These are phyloP conservation scores for Mollisiaceae sp. DNA, from an alignment of 2,329 filamentous ascomycete genomes.

Conservation along the genomic window DNA sequence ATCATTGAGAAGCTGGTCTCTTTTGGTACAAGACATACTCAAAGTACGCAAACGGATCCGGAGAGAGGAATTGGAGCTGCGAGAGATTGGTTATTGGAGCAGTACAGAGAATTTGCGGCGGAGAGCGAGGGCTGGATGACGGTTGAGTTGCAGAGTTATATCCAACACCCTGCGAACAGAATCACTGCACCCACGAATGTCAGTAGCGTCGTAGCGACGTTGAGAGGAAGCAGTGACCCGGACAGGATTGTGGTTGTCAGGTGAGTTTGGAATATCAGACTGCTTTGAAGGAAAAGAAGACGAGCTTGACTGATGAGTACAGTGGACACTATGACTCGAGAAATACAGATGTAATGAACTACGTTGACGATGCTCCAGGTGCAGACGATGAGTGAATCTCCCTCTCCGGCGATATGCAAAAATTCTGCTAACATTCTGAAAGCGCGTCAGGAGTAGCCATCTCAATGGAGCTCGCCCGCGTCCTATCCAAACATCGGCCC, in stretches of 20 bases:
- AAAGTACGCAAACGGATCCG: slow-evolving; percentile 56
- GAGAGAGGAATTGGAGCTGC: slow-evolving; percentile 61
- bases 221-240: slow-evolving; percentile 54
- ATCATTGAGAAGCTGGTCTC: slow-evolving; percentile 58
- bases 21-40: slow-evolving; percentile 62
- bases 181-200: slow-evolving; percentile 58
- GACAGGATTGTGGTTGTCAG: slow-evolving; percentile 44
- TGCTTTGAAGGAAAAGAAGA: neutral
- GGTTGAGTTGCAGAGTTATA: slow-evolving; percentile 56
- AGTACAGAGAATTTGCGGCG: slow-evolving; percentile 55
- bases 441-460: slow-evolving; percentile 58
- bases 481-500: slow-evolving; percentile 53
- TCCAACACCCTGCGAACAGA: slow-evolving; percentile 52
- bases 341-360: slow-evolving; percentile 56
- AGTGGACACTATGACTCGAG: slow-evolving; percentile 62
- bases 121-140: slow-evolving; percentile 55
- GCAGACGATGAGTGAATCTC: slow-evolving; percentile 56
- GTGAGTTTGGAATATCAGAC: neutral
- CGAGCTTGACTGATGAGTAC: slow-evolving; percentile 36
- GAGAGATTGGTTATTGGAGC: slow-evolving; percentile 58
- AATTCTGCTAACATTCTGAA: slow-evolving; percentile 6
- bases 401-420: neutral
- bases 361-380: slow-evolving; percentile 57
- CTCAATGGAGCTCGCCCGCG: slow-evolving; percentile 59
- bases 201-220: slow-evolving; percentile 57